Evolutionary conservation across 805 yeast genomes (phyloP), one percentile per base, ranked within the genome.

Genomic region (Wickerhamiella musiphila): DNA sequence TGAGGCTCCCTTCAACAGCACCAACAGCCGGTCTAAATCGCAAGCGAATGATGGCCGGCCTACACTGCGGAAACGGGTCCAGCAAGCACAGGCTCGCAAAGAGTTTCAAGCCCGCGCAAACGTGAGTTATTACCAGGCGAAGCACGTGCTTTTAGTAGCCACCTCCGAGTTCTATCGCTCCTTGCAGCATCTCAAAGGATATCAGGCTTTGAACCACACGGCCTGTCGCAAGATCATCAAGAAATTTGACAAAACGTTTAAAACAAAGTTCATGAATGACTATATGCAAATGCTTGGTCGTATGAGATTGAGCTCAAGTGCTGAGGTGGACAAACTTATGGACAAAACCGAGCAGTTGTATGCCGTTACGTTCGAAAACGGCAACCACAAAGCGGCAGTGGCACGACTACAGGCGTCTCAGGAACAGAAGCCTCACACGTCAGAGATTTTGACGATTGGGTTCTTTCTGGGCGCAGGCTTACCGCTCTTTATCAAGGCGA

Each of bases 171-270:
- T 66, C 42, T 82, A 81, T 51, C 63, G 86, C 36, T 68, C 78
- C 6, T 57, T 82, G 39, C 78, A 78, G 37, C 61, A 79, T 22
- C 54, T 78, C 31, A 68, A 68, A 40, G 74, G 79, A 1, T 90
- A 73, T 51, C 63, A 79, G 41, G 60, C 73, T 29, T 53, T 84
- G 43, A 90, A 90, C 53, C 63, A 83, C 19, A 83, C 93, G 0
- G 98, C 92, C 0, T 71, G 84, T 46, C 66, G 94, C 32, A 90
- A 90, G 47, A 73, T 90, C 46, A 63, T 82, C 36, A 90, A 90
- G 49, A 90, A 90, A 52, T 84, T 70, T 49, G 98, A 90, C 54
- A 90, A 90, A 47, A 63, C 74, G 4, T 28, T 45, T 17, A 63
- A 73, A 2, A 49, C 58, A 9, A 57, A 68, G 7, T 43, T 57